phyloP scores from a whole-genome alignment of 345 rosid genomes.

The Pseudoturritis turrita region DNA sequence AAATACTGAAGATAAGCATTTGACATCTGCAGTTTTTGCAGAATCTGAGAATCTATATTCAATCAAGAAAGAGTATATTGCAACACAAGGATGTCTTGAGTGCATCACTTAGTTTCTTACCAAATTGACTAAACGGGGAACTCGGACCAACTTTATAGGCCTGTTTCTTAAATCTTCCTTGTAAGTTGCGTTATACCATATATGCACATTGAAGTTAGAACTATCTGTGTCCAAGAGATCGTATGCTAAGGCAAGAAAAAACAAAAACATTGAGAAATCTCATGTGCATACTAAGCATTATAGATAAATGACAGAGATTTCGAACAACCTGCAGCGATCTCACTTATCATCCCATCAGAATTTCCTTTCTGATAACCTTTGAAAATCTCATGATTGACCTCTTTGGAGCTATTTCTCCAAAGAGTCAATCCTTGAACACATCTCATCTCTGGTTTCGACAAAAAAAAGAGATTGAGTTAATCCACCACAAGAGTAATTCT shows the following conservation, averaged over 20 bases:
- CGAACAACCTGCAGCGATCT: conserved; percentile 58
- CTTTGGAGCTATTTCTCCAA: conserved; percentile 68
- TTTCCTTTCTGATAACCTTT: conserved; percentile 67
- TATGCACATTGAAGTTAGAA: conserved; percentile 54
- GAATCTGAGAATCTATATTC: conserved; percentile 40
- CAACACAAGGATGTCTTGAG: background rate
- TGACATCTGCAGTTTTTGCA: conserved; percentile 48
- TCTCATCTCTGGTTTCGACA: background rate
- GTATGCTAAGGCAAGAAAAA: conserved; percentile 50
- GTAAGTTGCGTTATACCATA: conserved; percentile 81
- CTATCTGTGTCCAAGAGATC: conserved; percentile 67
- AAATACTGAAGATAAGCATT: conserved; percentile 69
- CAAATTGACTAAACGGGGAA: conserved; percentile 74
- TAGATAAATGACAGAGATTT: conserved; percentile 10
- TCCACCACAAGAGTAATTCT: background rate
- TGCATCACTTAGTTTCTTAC: conserved; percentile 33
- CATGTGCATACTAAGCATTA: background rate
- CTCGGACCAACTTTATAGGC: conserved; percentile 40
- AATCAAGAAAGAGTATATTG: conserved; percentile 23
- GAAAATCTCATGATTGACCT: conserved; percentile 63
- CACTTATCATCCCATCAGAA: conserved; percentile 45
- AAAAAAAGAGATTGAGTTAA: background rate
- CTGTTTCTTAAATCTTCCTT: conserved; percentile 17
- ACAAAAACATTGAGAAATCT: background rate
- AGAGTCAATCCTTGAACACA: conserved; percentile 42